Percentiles rank a stretch among this genome's conserved stretches.
Conservation (phyloP, 176 grass and related monocot genomes). For the Juncus effusus region DNA sequence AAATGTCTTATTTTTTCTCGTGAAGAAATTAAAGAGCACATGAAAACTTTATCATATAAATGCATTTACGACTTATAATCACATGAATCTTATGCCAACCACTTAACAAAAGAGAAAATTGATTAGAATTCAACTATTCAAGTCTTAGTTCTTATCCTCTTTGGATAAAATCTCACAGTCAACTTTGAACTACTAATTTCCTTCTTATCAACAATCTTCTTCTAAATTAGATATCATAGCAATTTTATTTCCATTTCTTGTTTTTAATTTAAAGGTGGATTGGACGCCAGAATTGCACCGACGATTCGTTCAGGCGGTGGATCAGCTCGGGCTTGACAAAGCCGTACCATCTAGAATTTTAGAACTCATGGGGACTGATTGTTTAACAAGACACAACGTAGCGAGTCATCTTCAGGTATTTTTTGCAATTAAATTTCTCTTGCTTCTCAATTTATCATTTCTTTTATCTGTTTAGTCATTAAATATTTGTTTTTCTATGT, state of each 20-base stretch:
- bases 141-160: slow-evolving; percentile 20
- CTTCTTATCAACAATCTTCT: not conserved
- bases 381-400: slow-evolving; percentile 87
- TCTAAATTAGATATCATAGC: not conserved
- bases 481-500: too few species aligned
- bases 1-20: not conserved
- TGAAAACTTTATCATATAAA: too few species aligned
- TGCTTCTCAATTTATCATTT: not conserved
- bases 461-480: not conserved
- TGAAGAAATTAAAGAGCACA: slow-evolving; percentile 1
- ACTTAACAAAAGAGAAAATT: not conserved
- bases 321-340: slow-evolving; percentile 93
- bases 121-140: slow-evolving; percentile 14
- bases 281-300: slow-evolving; percentile 99
- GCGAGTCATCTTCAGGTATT: slow-evolving; percentile 89
- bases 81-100: not conserved
- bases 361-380: slow-evolving; percentile 80
- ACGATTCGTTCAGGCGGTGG: slow-evolving; percentile 90
- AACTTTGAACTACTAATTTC: too few species aligned
- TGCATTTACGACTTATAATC: not conserved
- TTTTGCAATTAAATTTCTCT: not conserved
- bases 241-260: not conserved
- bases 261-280: slow-evolving; percentile 55
- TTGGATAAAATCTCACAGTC: slow-evolving; percentile 19
- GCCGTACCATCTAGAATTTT: slow-evolving; percentile 92